These are phyloP conservation scores for Penicillium angulare DNA, from an alignment of 495 filamentous ascomycete species.

Conservation along the genomic window DNA sequence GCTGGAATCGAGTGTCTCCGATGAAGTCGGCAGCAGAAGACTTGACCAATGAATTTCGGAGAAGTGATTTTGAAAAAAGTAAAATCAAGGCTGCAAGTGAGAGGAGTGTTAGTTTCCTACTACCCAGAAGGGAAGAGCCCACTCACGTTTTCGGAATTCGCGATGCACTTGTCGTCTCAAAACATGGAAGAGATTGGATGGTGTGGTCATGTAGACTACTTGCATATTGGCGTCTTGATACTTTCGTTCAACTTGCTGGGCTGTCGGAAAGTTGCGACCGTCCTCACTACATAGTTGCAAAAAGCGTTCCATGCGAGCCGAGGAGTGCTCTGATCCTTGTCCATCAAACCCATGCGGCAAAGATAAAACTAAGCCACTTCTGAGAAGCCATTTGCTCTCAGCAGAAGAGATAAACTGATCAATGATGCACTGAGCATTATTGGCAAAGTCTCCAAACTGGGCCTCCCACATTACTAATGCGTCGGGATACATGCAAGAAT, in stretches of 20 bases:
- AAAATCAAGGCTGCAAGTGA: conserved; percentile 88
- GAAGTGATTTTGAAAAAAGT: conserved; percentile 95
- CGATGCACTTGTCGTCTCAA: conserved; percentile 96
- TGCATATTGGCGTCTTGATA: conserved; percentile 99
- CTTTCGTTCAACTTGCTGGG: conserved; percentile 89
- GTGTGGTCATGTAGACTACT: conserved; percentile 89
- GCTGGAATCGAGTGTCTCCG: conserved; percentile 88
- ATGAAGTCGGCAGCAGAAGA: conserved; percentile 87
- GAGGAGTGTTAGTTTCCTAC: too few species aligned
- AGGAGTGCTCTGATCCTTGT: conserved; percentile 98
- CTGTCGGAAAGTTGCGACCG: conserved; percentile 81
- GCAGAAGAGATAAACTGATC: conserved; percentile 98
- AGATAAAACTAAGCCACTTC: conserved; percentile 90
- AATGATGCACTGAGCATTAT: conserved; percentile 98
- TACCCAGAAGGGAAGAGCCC: too few species aligned
- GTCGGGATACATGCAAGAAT: conserved; percentile 93
- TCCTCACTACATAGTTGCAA: conserved; percentile 98
- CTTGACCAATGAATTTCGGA: conserved; percentile 88
- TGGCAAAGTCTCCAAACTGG: conserved; percentile 99
- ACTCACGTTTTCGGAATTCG: conserved; percentile 99
- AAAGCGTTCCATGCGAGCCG: conserved; percentile 94
- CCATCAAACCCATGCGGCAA: conserved; percentile 98
- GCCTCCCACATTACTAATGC: conserved; percentile 99
- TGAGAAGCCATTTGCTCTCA: conserved; percentile 97
- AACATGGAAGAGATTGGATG: conserved; percentile 94